phyloP scores from a whole-genome alignment of 129 eudicot genomes.

The Tagetes patula region DNA sequence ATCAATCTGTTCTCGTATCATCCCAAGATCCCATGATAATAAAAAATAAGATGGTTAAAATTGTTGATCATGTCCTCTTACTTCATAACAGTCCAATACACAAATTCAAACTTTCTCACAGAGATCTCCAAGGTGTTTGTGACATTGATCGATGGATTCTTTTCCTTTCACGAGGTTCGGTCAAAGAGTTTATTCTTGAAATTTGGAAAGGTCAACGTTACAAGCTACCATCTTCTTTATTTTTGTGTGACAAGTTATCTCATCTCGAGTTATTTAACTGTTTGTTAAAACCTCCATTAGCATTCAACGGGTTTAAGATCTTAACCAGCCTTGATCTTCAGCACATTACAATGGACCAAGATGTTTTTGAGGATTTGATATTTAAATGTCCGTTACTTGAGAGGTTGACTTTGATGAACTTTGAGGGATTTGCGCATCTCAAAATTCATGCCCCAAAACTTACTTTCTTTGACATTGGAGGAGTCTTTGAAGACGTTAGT shows the following conservation, averaged over 20 bases:
- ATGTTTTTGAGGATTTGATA: conserved; percentile 72
- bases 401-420: conserved; percentile 80
- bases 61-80: conserved; percentile 73
- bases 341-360: conserved; percentile 81
- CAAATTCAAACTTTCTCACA: conserved; percentile 81
- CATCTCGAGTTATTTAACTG: conserved; percentile 88
- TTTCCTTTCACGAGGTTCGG: conserved; percentile 67
- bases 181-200: conserved; percentile 71
- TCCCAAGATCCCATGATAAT: conserved; percentile 59
- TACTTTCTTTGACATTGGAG: conserved; percentile 84
- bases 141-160: conserved; percentile 96
- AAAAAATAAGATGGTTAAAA: conserved; percentile 64
- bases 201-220: conserved; percentile 91
- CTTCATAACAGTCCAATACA: conserved; percentile 67
- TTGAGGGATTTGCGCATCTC: conserved; percentile 72
- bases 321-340: conserved; percentile 87
- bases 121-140: conserved; percentile 80
- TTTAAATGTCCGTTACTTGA: conserved; percentile 69
- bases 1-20: conserved; percentile 62
- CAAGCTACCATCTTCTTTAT: conserved; percentile 77
- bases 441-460: conserved; percentile 87
- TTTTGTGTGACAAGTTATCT: conserved; percentile 57
- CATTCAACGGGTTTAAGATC: conserved; percentile 64
- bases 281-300: conserved; percentile 59
- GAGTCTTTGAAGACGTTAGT: conserved; percentile 71